phyloP scores from a whole-genome alignment of 306 rosid genomes.

The Arachis stenosperma region DNA sequence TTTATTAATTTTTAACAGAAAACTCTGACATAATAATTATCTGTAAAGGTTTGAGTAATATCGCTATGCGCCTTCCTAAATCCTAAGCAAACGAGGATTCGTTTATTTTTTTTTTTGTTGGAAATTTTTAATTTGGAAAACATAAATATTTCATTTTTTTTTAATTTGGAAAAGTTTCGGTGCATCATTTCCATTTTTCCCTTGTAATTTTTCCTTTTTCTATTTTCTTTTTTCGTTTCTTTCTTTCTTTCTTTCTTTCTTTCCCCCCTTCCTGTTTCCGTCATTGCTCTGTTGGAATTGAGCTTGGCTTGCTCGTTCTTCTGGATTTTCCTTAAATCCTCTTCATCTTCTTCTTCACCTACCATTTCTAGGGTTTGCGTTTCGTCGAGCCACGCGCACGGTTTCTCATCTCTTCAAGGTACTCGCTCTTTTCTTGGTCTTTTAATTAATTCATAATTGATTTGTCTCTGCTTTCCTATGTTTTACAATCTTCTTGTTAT shows the following conservation, averaged over 20 bases:
- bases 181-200: not conserved
- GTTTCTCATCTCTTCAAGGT: slow-evolving; percentile 28
- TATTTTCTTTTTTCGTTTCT: not conserved
- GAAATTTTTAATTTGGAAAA: too few species aligned
- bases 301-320: slow-evolving; percentile 9
- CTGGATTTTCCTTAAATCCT: slow-evolving; percentile 16
- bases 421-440: not conserved
- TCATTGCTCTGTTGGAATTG: not conserved
- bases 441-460: not conserved
- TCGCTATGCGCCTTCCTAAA: too few species aligned
- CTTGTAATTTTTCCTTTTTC: not conserved
- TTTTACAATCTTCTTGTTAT: not conserved
- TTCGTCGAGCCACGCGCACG: not conserved
- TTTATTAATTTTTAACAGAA: too few species aligned
- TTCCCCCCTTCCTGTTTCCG: not conserved
- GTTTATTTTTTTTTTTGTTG: too few species aligned
- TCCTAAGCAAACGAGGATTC: too few species aligned
- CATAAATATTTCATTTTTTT: too few species aligned
- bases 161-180: not conserved
- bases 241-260: too few species aligned
- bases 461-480: not conserved
- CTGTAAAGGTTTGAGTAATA: too few species aligned
- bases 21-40: too few species aligned
- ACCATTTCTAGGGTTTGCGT: slow-evolving; percentile 41
- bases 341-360: not conserved